Base-by-base conservation (phyloP, 1,284 basidiomycete genomes). In the Naganishia sp. region DNA sequence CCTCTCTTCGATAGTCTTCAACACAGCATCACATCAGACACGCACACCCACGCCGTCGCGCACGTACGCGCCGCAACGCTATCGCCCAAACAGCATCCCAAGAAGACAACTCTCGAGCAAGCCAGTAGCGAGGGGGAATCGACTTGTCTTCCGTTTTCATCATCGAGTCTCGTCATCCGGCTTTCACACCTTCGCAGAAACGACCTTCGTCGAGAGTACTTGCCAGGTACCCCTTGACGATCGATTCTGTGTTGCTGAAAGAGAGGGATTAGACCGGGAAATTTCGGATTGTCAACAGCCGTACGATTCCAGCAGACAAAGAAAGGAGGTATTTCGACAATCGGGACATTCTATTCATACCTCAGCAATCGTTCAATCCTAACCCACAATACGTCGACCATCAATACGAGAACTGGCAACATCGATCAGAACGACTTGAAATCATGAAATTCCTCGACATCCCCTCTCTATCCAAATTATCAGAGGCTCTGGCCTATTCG, bases 381-480 rank as follows among this genome's bases (percentile, higher is more conserved):
- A 28, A 28, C 28, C 18, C 54, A 43, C 10, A 13, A 28, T 21
- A 21, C 25, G 25, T 43, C 53, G n/a, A 42, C 47, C 7, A 49
- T 11, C 50, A 52, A 52, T 17, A 25, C 18, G 28, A 23, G 32
- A 53, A 53, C 23, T n/a, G 21, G n/a, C 15, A 32, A 6, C 15
- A 41, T 53, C 31, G 28, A 28, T 28, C 51, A 17, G 31, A 39
- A 21, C 60, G 17, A 23, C 47, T n/a, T 11, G 47, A 15, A 49
- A 77, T 51, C 63, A 95, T 94, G 93, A 95, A 95, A 81, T 95
- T 89, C 81, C 90, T 95, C 74, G 91, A 94, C 77, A 86, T 86
- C 64, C 90, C 92, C 42, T 85, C 89, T 66, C 84, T 94, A 32
- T 86, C 88, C 28, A 85, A 85, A 65, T 86, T 95, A 66, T 89